phyloP scores from a whole-genome alignment of 257 asterid species.

The Nicotiana obtusifolia region DNA sequence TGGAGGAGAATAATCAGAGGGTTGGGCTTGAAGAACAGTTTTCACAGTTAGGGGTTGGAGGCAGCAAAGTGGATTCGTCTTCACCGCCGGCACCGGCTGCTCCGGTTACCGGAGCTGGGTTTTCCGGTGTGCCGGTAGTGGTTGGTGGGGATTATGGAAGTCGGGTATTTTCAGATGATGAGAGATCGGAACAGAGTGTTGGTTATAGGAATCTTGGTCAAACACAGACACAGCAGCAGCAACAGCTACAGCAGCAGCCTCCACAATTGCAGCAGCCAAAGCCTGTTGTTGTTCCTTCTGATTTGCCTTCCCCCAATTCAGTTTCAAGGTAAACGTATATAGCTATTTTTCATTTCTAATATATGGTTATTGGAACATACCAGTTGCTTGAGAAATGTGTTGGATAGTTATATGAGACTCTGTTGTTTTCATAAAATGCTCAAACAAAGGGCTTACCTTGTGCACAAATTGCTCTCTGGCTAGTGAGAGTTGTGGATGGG shows the following conservation, averaged over 20 bases:
- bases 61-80: conserved; percentile 18
- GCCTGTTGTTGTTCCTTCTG: conserved; percentile 38
- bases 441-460: background rate
- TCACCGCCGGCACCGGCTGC: background rate
- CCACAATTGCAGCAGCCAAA: conserved; percentile 60
- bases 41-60: conserved; percentile 51
- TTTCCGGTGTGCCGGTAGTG: conserved; percentile 41
- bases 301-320: conserved; percentile 81
- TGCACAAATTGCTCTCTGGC: background rate
- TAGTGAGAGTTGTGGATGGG: background rate
- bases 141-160: conserved; percentile 55
- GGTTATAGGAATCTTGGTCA: conserved; percentile 44
- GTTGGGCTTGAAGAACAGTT: conserved; percentile 73
- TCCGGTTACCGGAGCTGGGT: conserved; percentile 23
- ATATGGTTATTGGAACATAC: background rate
- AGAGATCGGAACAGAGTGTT: conserved; percentile 65
- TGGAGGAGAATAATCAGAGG: conserved; percentile 50
- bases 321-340: conserved; percentile 59
- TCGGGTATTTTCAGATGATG: conserved; percentile 60
- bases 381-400: background rate
- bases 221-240: conserved; percentile 44
- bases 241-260: conserved; percentile 36
- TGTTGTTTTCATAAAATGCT: background rate
- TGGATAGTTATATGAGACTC: background rate
- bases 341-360: background rate